Conservation (phyloP, 2,329 filamentous ascomycete genomes). For the Colletotrichum sansevieriae region DNA sequence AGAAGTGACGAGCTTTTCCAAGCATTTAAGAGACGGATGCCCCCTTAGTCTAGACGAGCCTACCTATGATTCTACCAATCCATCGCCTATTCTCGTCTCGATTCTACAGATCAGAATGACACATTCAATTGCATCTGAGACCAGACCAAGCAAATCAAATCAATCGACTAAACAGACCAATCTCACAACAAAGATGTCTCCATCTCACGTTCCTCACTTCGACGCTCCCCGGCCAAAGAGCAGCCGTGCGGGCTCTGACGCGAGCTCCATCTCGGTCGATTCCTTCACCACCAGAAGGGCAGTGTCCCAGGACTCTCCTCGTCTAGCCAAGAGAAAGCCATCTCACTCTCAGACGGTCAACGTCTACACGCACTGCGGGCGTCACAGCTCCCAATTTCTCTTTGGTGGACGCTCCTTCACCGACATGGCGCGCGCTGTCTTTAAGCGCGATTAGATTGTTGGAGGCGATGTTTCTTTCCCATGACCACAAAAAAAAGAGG, state of each 20-base stretch:
- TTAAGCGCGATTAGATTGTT: conserved; percentile 45
- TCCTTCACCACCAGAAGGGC: conserved; percentile 43
- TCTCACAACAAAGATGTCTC: conserved; percentile 17
- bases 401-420: conserved; percentile 63
- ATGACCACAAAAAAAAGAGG: background rate
- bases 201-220: conserved; percentile 28
- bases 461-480: background rate
- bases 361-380: conserved; percentile 66
- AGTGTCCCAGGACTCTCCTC: conserved; percentile 36
- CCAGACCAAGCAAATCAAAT: background rate
- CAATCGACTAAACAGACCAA: background rate
- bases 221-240: conserved; percentile 34
- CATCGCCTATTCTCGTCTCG: conserved; percentile 19
- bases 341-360: conserved; percentile 58
- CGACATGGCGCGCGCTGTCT: conserved; percentile 58
- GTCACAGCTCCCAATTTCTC: conserved; percentile 67
- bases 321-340: conserved; percentile 48
- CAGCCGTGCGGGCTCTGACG: conserved; percentile 38
- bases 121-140: background rate
- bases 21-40: conserved; percentile 35
- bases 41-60: conserved; percentile 20
- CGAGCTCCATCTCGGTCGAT: conserved; percentile 27
- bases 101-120: conserved; percentile 1
- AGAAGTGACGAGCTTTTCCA: conserved; percentile 11
- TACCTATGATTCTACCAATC: background rate